Base-by-base conservation (phyloP, 1,139 yeast genomes). In the Komagataea norvegica region DNA sequence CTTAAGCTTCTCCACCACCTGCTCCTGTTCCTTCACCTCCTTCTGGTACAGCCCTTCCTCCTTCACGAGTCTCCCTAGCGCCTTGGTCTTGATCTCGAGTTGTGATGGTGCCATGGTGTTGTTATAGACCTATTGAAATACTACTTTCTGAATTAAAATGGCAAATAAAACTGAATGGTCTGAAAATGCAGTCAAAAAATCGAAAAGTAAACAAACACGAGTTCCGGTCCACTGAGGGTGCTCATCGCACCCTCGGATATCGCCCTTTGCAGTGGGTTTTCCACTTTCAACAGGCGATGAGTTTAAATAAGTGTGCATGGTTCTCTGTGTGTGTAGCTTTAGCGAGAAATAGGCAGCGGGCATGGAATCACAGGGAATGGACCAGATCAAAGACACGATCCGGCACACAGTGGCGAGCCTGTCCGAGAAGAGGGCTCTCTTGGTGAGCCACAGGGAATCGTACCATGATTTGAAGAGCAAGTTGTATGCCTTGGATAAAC, bases 91-190 rank as follows among this genome's bases (percentile, higher is more conserved):
- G 61, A 88, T 86, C 51, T 83, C 85, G 38, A 85, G 61, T 46
- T 73, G 79, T 2, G 88, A 67, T 32, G 95, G 95, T 3, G 89
- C 74, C 89, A 85, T 87, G n/a, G n/a, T n/a, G n/a, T n/a, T n/a
- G n/a, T n/a, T n/a, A n/a, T n/a, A n/a, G n/a, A n/a, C n/a, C n/a
- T n/a, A n/a, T n/a, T n/a, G n/a, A n/a, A n/a, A n/a, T n/a, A n/a
- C n/a, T n/a, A n/a, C n/a, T n/a, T n/a, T n/a, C n/a, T n/a, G n/a
- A n/a, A 21, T 8, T 10, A 21, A 10, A 21, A 21, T 8, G 24
- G 10, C 9, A 21, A 10, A 21, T 8, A 10, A 21, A 21, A 21
- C 8, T 8, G 24, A 21, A 21, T 8, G 24, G 10, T 8, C 8
- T 8, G 22, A 10, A n/a, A 11, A 27, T 27, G 9, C 15, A 15